phyloP scores from a whole-genome alignment of 352 stramenopile species.

The Globisporangium mamillatum region DNA sequence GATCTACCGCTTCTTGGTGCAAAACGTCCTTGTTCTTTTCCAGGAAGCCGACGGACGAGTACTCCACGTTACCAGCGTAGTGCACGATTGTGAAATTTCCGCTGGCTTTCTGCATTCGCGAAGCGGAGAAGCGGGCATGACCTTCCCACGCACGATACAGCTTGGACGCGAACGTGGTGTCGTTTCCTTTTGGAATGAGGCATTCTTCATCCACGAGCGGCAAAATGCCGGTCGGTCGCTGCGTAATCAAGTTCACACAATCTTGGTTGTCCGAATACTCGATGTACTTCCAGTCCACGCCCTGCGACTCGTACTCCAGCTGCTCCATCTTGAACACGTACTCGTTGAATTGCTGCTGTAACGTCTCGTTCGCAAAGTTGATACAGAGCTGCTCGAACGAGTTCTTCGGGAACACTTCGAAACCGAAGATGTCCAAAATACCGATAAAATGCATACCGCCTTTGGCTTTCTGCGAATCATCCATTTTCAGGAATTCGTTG shows the following conservation, averaged over 20 bases:
- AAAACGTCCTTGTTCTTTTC: constrained; percentile 89
- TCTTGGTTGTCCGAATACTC: constrained; percentile 87
- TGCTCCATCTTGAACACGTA: constrained; percentile 89
- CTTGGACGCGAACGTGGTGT: constrained; percentile 80
- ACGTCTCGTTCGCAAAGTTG: constrained; percentile 88
- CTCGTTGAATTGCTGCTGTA: constrained; percentile 89
- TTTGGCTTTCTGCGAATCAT: constrained; percentile 68
- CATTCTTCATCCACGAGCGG: constrained; percentile 89
- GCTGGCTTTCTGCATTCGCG: constrained; percentile 71
- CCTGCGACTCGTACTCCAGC: constrained; percentile 79
- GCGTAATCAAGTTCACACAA: constrained; percentile 89
- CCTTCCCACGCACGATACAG: constrained; percentile 67
- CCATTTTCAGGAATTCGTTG: constrained; percentile 82
- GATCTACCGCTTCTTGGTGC: constrained; percentile 78
- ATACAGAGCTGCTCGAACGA: constrained; percentile 91
- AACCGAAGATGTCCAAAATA: constrained; percentile 92
- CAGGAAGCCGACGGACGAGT: constrained; percentile 68
- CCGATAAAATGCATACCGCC: constrained; percentile 77
- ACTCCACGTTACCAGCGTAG: constrained; percentile 82
- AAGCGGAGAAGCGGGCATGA: constrained; percentile 65
- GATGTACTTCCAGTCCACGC: constrained; percentile 84
- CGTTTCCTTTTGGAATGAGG: constrained; percentile 80
- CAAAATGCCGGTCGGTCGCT: constrained; percentile 79
- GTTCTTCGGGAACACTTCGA: constrained; percentile 90
- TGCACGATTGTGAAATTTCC: constrained; percentile 78